phyloP scores from a whole-genome alignment of 768 basidiomycete species.

The Nevesoporus exiguus region DNA sequence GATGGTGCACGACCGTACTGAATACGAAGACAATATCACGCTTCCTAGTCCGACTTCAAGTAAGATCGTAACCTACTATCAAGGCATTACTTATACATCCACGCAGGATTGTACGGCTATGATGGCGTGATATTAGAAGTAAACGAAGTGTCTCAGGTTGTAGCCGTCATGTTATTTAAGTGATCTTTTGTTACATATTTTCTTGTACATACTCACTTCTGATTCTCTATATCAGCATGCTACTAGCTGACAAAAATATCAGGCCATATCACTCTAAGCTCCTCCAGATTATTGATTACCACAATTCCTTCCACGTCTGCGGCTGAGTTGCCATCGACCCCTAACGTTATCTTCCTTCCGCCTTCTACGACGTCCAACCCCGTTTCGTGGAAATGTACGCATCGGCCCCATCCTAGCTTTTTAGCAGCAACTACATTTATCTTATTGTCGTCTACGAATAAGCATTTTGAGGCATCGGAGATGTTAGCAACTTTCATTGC shows the following conservation, averaged over 20 bases:
- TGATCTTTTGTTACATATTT: neutral
- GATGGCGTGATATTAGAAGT: conserved; percentile 81
- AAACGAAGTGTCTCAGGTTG: conserved; percentile 73
- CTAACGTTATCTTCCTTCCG: conserved; percentile 47
- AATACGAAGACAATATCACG: conserved; percentile 68
- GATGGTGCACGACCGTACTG: conserved; percentile 77
- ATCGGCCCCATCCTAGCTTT: conserved; percentile 64
- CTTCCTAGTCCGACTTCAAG: conserved; percentile 66
- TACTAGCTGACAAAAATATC: conserved; percentile 56
- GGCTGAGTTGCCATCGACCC: conserved; percentile 34
- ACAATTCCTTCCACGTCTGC: conserved; percentile 44
- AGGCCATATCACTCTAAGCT: conserved; percentile 68
- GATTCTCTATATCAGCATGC: neutral
- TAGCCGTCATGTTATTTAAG: conserved; percentile 68
- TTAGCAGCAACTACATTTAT: conserved; percentile 66
- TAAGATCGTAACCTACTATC: conserved; percentile 37
- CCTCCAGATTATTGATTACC: conserved; percentile 56
- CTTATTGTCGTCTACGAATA: conserved; percentile 78
- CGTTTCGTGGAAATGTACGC: conserved; percentile 74
- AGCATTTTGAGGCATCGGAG: conserved; percentile 64
- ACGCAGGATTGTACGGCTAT: conserved; percentile 56
- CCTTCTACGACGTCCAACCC: conserved; percentile 63
- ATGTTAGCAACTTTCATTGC: conserved; percentile 62
- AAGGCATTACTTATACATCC: neutral
- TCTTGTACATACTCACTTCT: conserved; percentile 3